Conservation (phyloP, 192 early-diverging fungal genomes). For the Mortierella claussenii region DNA sequence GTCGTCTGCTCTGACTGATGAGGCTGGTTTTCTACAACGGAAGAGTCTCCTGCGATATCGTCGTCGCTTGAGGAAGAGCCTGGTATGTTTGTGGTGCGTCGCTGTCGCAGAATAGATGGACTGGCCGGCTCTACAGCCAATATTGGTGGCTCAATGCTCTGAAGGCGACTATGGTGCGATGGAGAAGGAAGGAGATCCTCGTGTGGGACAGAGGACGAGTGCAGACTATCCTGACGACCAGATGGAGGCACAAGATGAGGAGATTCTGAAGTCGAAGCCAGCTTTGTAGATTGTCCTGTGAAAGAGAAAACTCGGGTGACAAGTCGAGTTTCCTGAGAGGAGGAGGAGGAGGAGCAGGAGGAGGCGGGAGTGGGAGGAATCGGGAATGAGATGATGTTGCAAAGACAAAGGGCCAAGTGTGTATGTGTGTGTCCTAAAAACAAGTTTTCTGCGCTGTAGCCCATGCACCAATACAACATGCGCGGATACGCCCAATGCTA, state of each 20-base stretch:
- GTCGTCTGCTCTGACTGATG: too few species aligned
- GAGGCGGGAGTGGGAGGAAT: too few species aligned
- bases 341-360: too few species aligned
- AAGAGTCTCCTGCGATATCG: not conserved
- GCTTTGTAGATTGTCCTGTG: not conserved
- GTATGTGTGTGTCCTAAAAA: too few species aligned
- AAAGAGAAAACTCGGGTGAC: not conserved
- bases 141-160: not conserved
- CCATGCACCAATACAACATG: too few species aligned
- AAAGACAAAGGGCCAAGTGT: too few species aligned
- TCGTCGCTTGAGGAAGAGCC: not conserved
- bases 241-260: constrained; percentile 1
- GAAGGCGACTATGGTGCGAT: not conserved
- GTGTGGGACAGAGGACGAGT: too few species aligned
- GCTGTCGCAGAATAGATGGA: constrained; percentile 4
- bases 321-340: not conserved
- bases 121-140: not conserved
- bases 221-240: too few species aligned
- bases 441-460: too few species aligned
- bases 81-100: not conserved
- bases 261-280: constrained; percentile 8
- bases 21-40: not conserved
- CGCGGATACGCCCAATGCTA: too few species aligned
- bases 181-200: not conserved
- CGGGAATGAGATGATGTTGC: too few species aligned